Base-by-base conservation (phyloP, 169 alveolate genomes). In the Theileria orientalis region DNA sequence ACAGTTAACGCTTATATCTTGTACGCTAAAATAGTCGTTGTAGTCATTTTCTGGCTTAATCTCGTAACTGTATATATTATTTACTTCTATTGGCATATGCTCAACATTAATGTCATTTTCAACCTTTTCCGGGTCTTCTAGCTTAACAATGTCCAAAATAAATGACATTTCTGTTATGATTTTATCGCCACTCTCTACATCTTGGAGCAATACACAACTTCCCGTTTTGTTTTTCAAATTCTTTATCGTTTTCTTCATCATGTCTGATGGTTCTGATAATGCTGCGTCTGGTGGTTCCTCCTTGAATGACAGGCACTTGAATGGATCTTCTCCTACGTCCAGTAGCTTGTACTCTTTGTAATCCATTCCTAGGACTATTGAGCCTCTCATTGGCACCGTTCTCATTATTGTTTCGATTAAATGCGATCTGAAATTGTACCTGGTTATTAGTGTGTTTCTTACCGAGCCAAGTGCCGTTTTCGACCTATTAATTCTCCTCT, bases 301-400 rank as follows among this genome's bases (percentile, higher is more conserved):
- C 9, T 37, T 37, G 9, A 37, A 37, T 9, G 5, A 5, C 44
- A 37, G 44, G 5, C 5, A 23, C 11, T 21, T 27, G 32, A 9
- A 2, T 0, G 23, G 7, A 33, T 59, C 49, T 0, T 21, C 21
- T n/a, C 83, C 83, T n/a, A 74, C 0, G 74, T 70, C 56, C 25
- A 49, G 33, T n/a, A 74, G 16, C 16, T 33, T 74, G 83, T 76
- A 76, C 14, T 35, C 30, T 21, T 27, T 27, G 59, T 37, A 44
- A 59, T 76, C 85, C 13, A n/a, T 1, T 3, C 85, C 85, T 6
- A 67, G 47, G 0, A 76, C 60, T 35, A 46, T 60, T 21, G 72
- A 57, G 11, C 76, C 78, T 8, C 29, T 32, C 11, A 67, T n/a
- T 9, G 21, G 1, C 14, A 59, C 14, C 21, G 73, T 47, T 19